Evolutionary conservation across 2,329 filamentous ascomycete species (phyloP).

Genomic region (Ceratocystiopsis minuta): DNA sequence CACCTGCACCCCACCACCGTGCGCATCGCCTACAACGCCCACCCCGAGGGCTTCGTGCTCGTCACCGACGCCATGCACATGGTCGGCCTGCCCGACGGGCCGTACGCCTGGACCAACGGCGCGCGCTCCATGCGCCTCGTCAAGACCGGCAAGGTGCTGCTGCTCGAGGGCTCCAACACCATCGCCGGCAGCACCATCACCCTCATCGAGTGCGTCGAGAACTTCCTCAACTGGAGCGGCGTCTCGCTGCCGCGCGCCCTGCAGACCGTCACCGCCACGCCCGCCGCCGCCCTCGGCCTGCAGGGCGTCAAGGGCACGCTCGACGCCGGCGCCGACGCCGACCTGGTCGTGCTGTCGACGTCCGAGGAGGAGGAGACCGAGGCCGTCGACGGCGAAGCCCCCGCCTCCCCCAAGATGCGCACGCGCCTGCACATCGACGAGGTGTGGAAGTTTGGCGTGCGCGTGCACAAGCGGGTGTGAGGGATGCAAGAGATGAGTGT

Average conservation of each 20-base stretch:
- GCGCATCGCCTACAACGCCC: slow-evolving; percentile 75
- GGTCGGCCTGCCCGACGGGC: slow-evolving; percentile 65
- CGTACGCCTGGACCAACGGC: slow-evolving; percentile 72
- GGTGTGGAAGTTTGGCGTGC: slow-evolving; percentile 61
- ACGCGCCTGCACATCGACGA: slow-evolving; percentile 46
- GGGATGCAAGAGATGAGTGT: no score
- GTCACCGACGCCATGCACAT: slow-evolving; percentile 89
- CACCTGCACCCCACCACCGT: slow-evolving; percentile 78
- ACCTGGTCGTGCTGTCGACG: slow-evolving; percentile 50
- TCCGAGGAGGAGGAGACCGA: no score
- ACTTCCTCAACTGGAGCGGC: slow-evolving; percentile 61
- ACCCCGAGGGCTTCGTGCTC: slow-evolving; percentile 69
- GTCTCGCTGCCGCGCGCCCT: slow-evolving; percentile 49
- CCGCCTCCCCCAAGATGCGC: slow-evolving; percentile 1
- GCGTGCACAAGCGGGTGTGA: slow-evolving; percentile 19
- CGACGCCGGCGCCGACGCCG: slow-evolving; percentile 45
- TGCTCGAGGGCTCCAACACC: slow-evolving; percentile 59
- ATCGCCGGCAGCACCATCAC: slow-evolving; percentile 61
- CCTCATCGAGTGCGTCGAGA: slow-evolving; percentile 66
- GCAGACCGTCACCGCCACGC: slow-evolving; percentile 56
- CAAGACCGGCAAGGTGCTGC: slow-evolving; percentile 55
- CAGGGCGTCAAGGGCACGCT: slow-evolving; percentile 47
- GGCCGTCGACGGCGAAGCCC: neutral
- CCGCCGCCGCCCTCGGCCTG: slow-evolving; percentile 58
- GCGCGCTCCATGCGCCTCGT: slow-evolving; percentile 38